Evolutionary conservation across 768 basidiomycete genomes (phyloP).

Genomic region (Boletus tylopilopsis): DNA sequence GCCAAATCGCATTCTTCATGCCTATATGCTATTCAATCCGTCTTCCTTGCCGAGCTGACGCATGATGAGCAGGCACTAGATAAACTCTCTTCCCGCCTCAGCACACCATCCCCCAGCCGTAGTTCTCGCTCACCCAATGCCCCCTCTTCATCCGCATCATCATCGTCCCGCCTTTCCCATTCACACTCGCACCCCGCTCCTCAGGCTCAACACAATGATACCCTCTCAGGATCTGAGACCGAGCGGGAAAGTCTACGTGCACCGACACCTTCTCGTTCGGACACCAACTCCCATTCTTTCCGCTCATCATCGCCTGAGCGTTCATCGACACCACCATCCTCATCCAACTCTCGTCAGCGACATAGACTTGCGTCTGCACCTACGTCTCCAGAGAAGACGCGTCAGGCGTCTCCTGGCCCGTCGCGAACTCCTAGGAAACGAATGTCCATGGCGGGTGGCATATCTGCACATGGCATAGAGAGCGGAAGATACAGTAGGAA

Average conservation of each 20-base stretch:
- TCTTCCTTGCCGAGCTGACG: neutral
- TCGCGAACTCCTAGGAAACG: conserved; percentile 43
- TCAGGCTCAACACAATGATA: conserved; percentile 30
- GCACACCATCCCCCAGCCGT: conserved; percentile 52
- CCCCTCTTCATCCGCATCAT: conserved; percentile 32
- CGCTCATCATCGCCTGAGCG: conserved; percentile 39
- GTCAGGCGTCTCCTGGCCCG: conserved; percentile 37
- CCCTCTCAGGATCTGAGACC: conserved; percentile 75
- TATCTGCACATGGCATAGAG: conserved; percentile 26
- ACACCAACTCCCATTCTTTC: conserved; percentile 29
- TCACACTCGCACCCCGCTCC: conserved; percentile 28
- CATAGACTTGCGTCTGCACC: conserved; percentile 49
- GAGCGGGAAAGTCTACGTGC: conserved; percentile 59
- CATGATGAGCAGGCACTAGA: conserved; percentile 50
- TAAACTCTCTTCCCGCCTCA: conserved; percentile 60
- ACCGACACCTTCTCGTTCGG: conserved; percentile 28
- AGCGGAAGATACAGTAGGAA: conserved; percentile 21
- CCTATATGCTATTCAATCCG: conserved; percentile 18
- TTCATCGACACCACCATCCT: conserved; percentile 35
- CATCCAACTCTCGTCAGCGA: conserved; percentile 26
- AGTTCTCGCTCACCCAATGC: conserved; percentile 35
- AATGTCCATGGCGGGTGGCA: conserved; percentile 34
- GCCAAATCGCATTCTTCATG: conserved; percentile 4
- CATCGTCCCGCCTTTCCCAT: conserved; percentile 34
- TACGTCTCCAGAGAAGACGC: conserved; percentile 38